These are phyloP conservation scores for Xylariaceae sp. DNA, from an alignment of 2,329 filamentous ascomycete genomes.

Conservation along the genomic window DNA sequence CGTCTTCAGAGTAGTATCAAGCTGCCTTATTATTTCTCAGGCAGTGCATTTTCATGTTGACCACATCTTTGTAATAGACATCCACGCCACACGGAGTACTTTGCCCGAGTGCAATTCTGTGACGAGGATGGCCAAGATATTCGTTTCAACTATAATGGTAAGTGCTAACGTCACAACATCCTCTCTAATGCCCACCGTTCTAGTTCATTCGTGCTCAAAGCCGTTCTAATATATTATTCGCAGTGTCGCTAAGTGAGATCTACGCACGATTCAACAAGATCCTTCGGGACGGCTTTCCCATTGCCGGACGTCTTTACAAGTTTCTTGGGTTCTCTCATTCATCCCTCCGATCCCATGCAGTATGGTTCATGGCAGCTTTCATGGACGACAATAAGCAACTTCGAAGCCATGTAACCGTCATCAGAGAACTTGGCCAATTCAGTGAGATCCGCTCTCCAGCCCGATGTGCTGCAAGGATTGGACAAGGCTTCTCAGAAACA, in stretches of 20 bases:
- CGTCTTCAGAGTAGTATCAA: no score
- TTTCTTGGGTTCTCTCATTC: slow-evolving; percentile 81
- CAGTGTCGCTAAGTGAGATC: slow-evolving; percentile 45
- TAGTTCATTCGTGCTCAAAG: not conserved
- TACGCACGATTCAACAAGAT: slow-evolving; percentile 58
- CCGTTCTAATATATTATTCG: not conserved
- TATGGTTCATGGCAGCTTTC: slow-evolving; percentile 58
- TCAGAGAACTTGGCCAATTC: slow-evolving; percentile 49
- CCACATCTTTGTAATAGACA: slow-evolving; percentile 35
- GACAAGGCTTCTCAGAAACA: slow-evolving; percentile 72
- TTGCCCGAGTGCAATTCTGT: slow-evolving; percentile 67
- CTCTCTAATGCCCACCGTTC: not conserved
- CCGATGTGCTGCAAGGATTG: slow-evolving; percentile 56
- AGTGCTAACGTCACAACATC: not conserved
- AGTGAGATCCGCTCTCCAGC: slow-evolving; percentile 48
- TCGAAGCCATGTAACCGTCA: slow-evolving; percentile 40
- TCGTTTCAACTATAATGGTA: slow-evolving; percentile 46
- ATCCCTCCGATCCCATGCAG: slow-evolving; percentile 66
- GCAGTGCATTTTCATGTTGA: no score
- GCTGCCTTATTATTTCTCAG: no score
- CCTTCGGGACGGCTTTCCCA: slow-evolving; percentile 54
- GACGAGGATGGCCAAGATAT: slow-evolving; percentile 70
- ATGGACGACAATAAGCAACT: slow-evolving; percentile 29
- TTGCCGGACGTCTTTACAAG: slow-evolving; percentile 58
- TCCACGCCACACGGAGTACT: slow-evolving; percentile 54